These are phyloP conservation scores for Fusarium devonianum DNA, from an alignment of 2,329 filamentous ascomycete species.

Conservation along the genomic window DNA sequence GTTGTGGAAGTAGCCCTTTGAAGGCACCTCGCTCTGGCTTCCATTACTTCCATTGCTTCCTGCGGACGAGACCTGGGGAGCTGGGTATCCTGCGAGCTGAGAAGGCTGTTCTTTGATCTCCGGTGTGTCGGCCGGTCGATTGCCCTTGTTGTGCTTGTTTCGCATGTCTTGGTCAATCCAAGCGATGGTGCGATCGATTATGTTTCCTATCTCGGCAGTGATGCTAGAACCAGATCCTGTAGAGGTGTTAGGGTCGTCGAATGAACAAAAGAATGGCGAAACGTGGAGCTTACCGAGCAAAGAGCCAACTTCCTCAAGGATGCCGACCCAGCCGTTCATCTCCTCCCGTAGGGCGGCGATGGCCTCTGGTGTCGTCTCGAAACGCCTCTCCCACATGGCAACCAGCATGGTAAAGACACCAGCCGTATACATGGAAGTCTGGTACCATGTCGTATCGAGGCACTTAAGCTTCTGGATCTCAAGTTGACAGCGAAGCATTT, in stretches of 20 bases:
- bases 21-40: constrained; percentile 28
- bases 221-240: constrained; percentile 55
- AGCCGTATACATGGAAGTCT: constrained; percentile 73
- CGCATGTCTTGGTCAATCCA: constrained; percentile 62
- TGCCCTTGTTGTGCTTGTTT: constrained; percentile 41
- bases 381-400: constrained; percentile 71
- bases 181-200: constrained; percentile 59
- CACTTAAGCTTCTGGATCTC: constrained; percentile 69
- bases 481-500: constrained; percentile 67
- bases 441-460: constrained; percentile 81
- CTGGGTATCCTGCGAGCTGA: constrained; percentile 37
- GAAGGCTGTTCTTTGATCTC: constrained; percentile 48
- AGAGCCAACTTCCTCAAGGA: constrained; percentile 71
- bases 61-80: constrained; percentile 20
- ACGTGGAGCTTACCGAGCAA: constrained; percentile 65
- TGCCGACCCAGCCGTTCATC: constrained; percentile 73
- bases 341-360: constrained; percentile 68
- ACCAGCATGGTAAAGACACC: constrained; percentile 78
- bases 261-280: background rate
- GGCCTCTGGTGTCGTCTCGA: constrained; percentile 64
- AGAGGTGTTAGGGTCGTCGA: constrained; percentile 24
- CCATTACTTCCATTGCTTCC: constrained; percentile 20
- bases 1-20: constrained; percentile 45
- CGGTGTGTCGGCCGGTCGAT: constrained; percentile 18
- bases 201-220: constrained; percentile 53